A percentile compares a stretch with the other conserved stretches of the same genome.
Evolutionary conservation across 495 filamentous ascomycete genomes (phyloP).

Genomic region (Penicillium macrosclerotiorum): DNA sequence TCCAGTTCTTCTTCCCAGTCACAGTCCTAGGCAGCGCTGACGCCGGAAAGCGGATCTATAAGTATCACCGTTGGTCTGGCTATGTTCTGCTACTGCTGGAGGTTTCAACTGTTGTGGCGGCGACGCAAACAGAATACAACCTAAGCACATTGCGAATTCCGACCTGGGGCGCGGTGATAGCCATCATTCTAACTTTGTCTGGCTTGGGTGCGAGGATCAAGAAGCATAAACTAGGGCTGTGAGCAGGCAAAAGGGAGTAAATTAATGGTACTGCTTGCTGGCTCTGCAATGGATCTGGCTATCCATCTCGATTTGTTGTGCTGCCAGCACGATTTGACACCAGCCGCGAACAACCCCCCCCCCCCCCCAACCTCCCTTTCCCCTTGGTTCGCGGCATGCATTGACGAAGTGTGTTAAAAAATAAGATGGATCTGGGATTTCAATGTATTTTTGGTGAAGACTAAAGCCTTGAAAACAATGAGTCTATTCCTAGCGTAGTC

Average conservation of each 20-base stretch:
- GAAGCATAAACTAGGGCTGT: slow-evolving; percentile 76
- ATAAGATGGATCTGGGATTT: too few relatives aligned
- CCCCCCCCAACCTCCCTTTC: too few relatives aligned
- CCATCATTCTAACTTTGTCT: slow-evolving; percentile 56
- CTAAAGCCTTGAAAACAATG: too few relatives aligned
- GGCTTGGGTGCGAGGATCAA: slow-evolving; percentile 78
- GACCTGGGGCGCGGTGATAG: slow-evolving; percentile 66
- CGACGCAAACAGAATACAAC: slow-evolving; percentile 72
- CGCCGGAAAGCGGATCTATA: slow-evolving; percentile 78
- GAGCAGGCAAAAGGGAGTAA: slow-evolving; percentile 1
- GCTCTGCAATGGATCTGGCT: neutral
- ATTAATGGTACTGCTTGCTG: neutral
- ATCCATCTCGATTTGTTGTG: too few relatives aligned
- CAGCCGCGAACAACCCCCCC: too few relatives aligned
- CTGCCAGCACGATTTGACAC: too few relatives aligned
- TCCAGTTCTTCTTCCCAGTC: slow-evolving; percentile 68
- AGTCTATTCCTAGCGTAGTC: too few relatives aligned
- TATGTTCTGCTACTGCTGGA: slow-evolving; percentile 70
- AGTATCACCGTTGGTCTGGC: slow-evolving; percentile 80
- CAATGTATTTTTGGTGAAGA: too few relatives aligned
- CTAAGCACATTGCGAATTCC: slow-evolving; percentile 60
- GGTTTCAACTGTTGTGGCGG: slow-evolving; percentile 70
- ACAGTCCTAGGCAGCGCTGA: slow-evolving; percentile 71
- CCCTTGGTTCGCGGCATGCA: too few relatives aligned
- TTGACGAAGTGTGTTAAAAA: too few relatives aligned